Evolutionary conservation across 1,139 yeast genomes (phyloP).

Genomic region (Diutina rugosa): DNA sequence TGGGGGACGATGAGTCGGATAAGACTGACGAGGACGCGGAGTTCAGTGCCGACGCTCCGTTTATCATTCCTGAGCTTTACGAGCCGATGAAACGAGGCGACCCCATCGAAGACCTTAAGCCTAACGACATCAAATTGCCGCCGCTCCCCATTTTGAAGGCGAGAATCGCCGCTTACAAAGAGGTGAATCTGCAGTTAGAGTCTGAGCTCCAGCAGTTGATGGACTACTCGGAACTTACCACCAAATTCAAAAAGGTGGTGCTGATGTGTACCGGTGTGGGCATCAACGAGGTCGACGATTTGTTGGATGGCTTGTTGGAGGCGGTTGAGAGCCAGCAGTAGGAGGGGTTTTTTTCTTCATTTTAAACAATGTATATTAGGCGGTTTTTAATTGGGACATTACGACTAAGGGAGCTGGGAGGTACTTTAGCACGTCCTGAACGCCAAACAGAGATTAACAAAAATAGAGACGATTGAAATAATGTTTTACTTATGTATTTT

Average conservation of each 20-base stretch:
- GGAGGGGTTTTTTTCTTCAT: neutral
- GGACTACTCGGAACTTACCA: constrained; percentile 53
- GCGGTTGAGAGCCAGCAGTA: constrained; percentile 58
- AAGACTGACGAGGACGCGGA: neutral
- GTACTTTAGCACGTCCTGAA: neutral
- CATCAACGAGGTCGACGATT: constrained; percentile 58
- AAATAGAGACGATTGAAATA: neutral
- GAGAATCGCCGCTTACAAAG: constrained; percentile 63
- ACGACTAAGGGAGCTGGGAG: neutral
- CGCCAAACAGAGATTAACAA: neutral
- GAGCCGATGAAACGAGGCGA: constrained; percentile 30
- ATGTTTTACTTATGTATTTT: neutral
- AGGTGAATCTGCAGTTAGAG: constrained; percentile 16
- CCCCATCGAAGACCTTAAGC: constrained; percentile 14
- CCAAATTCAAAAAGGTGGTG: constrained; percentile 79
- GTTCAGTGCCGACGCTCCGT: constrained; percentile 32
- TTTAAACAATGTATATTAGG: neutral
- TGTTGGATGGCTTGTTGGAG: constrained; percentile 73
- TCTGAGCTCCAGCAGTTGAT: constrained; percentile 39
- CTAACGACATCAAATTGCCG: constrained; percentile 18
- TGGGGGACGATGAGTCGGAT: neutral
- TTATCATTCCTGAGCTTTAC: constrained; percentile 47
- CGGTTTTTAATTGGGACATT: neutral
- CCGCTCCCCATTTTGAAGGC: constrained; percentile 57
- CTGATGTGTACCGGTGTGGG: constrained; percentile 85